A percentile compares a stretch with the other conserved stretches of the same genome.
phyloP scores from a whole-genome alignment of 257 asterid species.

The Anisodus tanguticus region DNA sequence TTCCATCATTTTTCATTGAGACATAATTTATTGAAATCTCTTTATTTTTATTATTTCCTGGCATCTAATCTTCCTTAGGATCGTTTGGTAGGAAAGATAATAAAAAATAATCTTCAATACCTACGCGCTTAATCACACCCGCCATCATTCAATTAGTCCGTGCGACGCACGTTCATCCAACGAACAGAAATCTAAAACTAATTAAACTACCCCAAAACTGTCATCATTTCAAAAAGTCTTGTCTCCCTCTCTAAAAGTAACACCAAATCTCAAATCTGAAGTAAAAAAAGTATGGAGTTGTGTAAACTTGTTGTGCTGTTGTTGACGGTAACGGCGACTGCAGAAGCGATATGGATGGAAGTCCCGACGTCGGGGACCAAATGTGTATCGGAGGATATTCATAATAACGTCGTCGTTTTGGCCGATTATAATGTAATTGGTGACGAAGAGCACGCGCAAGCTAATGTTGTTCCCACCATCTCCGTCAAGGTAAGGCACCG shows the following conservation, averaged over 20 bases:
- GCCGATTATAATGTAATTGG: conserved; percentile 68
- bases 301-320: conserved; percentile 26
- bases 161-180: not conserved
- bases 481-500: conserved; percentile 62
- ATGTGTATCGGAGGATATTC: conserved; percentile 81
- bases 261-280: conserved; percentile 9
- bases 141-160: not conserved
- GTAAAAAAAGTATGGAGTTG: not conserved
- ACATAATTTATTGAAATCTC: no score
- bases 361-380: conserved; percentile 70
- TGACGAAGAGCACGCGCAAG: conserved; percentile 53
- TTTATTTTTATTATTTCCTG: no score
- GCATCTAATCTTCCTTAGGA: no score
- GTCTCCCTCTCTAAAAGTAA: not conserved
- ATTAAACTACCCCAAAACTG: not conserved
- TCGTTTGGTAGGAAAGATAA: no score
- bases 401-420: conserved; percentile 71
- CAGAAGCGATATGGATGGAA: conserved; percentile 72
- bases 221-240: conserved; percentile 23
- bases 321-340: conserved; percentile 45
- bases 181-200: not conserved
- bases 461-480: conserved; percentile 54
- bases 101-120: no score
- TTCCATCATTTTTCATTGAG: no score
- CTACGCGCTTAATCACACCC: conserved; percentile 23